Evolutionary conservation across 2,329 filamentous ascomycete species (phyloP), one percentile per base, ranked within the genome.

Genomic region (Talaromyces sp.): DNA sequence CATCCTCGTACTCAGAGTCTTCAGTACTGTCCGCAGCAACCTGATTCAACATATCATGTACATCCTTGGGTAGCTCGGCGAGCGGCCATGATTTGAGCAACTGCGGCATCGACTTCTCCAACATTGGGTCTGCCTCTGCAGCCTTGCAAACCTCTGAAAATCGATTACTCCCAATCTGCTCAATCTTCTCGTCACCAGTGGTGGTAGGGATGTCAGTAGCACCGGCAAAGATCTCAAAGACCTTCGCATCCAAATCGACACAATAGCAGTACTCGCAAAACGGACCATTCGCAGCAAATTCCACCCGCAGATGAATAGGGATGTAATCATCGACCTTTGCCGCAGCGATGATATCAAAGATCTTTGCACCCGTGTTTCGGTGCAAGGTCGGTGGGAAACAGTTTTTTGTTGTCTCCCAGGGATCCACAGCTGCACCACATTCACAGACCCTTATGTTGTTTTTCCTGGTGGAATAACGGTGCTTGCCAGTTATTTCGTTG

Each of bases 191-290:
- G 16, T 54, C n/a, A 7, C 46, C 44, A 8, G 35, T 50, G 46
- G 21, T 23, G 21, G 18, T 12, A 21, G 46, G 46, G 12, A 50
- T 31, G 46, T 7, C 6, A 11, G 25, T 28, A 4, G 46, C 46
- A 50, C 66, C 60, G 21, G 28, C 66, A 58, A 69, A 69, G 3
- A 65, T 23, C 28, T 61, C 60, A 48, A 63, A 60, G 1, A 50
- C 54, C 35, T 44, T 52, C 7, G 16, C 25, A 28, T 72, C 70
- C 3, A 72, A 60, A 64, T 72, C 68, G 31, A 72, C 58, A 12
- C 70, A 68, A 56, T 72, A 72, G 11, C 66, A 66, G 65, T 66
- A 72, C 60, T 71, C 70, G 61, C 70, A 70, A 25, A 65, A 69
- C 9, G 66, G 12, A 1, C 52, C 46, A 35, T 70, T 65, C 8